phyloP scores from a whole-genome alignment of 2,329 filamentous ascomycete genomes.

The Eurotiales sp. region DNA sequence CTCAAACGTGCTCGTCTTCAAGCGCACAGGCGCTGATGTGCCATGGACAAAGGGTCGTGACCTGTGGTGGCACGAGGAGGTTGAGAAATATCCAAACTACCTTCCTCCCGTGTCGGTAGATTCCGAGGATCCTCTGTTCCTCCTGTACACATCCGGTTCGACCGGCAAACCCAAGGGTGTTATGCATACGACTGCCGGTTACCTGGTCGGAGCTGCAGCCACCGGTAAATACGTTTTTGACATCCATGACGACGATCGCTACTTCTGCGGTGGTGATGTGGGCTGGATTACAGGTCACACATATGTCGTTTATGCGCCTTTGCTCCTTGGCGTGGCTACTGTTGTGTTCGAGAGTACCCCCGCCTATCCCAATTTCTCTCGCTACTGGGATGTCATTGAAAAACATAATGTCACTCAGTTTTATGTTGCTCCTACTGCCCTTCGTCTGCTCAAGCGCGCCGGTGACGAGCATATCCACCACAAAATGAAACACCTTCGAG shows the following conservation, averaged over 20 bases:
- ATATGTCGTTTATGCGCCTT: slow-evolving; percentile 93
- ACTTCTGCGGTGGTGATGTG: slow-evolving; percentile 97
- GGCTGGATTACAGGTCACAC: slow-evolving; percentile 99
- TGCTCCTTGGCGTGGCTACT: slow-evolving; percentile 87
- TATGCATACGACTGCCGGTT: slow-evolving; percentile 94
- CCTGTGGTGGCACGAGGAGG: slow-evolving; percentile 98
- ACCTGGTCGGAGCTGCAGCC: slow-evolving; percentile 85
- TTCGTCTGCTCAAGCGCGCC: slow-evolving; percentile 90
- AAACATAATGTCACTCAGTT: slow-evolving; percentile 96
- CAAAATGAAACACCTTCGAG: slow-evolving; percentile 82
- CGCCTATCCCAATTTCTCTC: slow-evolving; percentile 93
- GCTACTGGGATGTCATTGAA: slow-evolving; percentile 98
- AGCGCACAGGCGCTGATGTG: slow-evolving; percentile 89
- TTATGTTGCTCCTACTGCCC: slow-evolving; percentile 92
- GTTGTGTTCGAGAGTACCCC: slow-evolving; percentile 98
- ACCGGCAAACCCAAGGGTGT: slow-evolving; percentile 99
- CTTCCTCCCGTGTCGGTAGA: slow-evolving; percentile 83
- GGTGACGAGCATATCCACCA: slow-evolving; percentile 89
- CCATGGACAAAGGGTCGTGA: slow-evolving; percentile 88
- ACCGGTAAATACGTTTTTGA: slow-evolving; percentile 99
- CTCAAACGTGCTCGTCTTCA: slow-evolving; percentile 80
- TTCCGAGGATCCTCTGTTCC: slow-evolving; percentile 93
- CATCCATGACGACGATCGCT: slow-evolving; percentile 87
- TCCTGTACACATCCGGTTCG: slow-evolving; percentile 96
- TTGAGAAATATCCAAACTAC: slow-evolving; percentile 93